Base-by-base conservation (phyloP, 2,329 filamentous ascomycete genomes). In the Stagonosporopsis vannaccii region DNA sequence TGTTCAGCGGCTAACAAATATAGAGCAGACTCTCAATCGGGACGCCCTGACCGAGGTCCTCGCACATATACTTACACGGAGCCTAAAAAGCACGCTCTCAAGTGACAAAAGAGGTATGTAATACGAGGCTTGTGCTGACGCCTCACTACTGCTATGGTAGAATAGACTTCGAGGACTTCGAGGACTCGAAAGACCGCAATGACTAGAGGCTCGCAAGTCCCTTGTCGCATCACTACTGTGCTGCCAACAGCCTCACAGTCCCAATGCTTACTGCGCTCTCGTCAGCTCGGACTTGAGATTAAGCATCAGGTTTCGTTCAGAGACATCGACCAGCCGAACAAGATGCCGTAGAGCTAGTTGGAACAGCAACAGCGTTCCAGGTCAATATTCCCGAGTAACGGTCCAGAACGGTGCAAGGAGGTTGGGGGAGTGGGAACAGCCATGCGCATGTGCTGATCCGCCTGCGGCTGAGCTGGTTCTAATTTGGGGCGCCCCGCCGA, bases 381-480 rank as follows among this genome's bases (percentile, higher is more conserved):
- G 37, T 4, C 19, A n/a, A 15, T 15, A 15, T 37, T 3, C 15
- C 37, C 36, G 8, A 40, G 19, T 13, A n/a, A 8, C 20, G 19
- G 37, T 28, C 32, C 37, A 48, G 12, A 17, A 23, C 15, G 25
- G 41, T 13, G 39, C 28, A n/a, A 41, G 23, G n/a, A 33, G n/a
- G 35, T 40, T 44, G 32, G 33, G 33, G 28, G 46, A 26, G 33
- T 20, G 25, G 47, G 43, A n/a, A 41, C 13, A 22, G 33, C 39
- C 32, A 45, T 40, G 40, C 36, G n/a, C 45, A 33, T 46, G 40
- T 36, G 35, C n/a, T 46, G 48, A 56, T 41, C 53, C 42, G 51
- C 42, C 37, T 35, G 43, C 53, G 53, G 48, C 53, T 56, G 53
- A 56, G 53, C 47, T 39, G 32, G 15, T 51, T 37, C 48, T 47